Base-by-base conservation (phyloP, 345 rosid species). In the Aquilaria yunnanensis region DNA sequence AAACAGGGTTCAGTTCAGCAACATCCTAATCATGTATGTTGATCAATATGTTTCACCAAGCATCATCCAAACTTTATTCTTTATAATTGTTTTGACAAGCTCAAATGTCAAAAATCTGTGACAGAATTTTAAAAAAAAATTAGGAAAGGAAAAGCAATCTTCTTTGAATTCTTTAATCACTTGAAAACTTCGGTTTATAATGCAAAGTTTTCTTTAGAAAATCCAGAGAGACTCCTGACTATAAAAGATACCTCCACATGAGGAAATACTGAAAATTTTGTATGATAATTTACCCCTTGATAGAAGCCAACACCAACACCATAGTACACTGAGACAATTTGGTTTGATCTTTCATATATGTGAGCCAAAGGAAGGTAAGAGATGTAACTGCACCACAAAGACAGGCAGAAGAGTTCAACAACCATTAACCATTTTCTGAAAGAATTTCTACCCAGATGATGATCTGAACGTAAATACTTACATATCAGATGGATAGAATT, bases 351-450 rank as follows among this genome's bases (percentile, higher is more conserved):
- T 69, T 93, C 96, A 51, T 85, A 90, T 51, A 93, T 90, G 79
- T 90, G 98, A 43, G 97, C 98, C 82, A 93, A 75, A 52, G 98
- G 98, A 71, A 93, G 89, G 78, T 93, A 90, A 43, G 97, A 90
- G 66, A 90, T 77, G 75, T 79, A 93, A 69, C 97, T 90, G 84
- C 51, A 4, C 58, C 67, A 51, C 43, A 12, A 68, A 49, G 59
- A 68, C 45, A 60, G 29, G 33, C 47, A 56, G 32, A 31, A 30
- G 45, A 13, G 23, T 34, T 55, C 37, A 23, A 55, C 45, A 6
- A 61, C 7, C n/a, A 47, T 31, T 45, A 29, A 56, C 12, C n/a
- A 59, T 16, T 14, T 46, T 45, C 14, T 1, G 4, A 46, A 34
- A 11, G 8, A 59, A 23, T 8, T 58, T 34, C 45, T 5, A 58